phyloP scores from a whole-genome alignment of 2,329 filamentous ascomycete species.

The Ophiocordyceps polyrhachis-furcata region DNA sequence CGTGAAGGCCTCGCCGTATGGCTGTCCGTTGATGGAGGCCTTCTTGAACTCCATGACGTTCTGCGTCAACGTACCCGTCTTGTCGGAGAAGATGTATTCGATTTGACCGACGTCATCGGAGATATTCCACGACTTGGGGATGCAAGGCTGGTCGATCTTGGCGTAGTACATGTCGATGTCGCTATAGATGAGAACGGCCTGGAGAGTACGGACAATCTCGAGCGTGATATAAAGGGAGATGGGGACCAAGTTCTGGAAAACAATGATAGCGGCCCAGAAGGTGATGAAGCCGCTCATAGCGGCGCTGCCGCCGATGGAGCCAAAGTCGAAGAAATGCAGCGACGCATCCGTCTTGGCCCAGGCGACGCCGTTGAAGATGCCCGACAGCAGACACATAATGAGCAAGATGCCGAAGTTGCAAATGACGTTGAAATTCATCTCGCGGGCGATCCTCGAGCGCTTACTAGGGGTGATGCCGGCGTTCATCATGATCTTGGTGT shows the following conservation, averaged over 20 bases:
- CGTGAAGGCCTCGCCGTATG: constrained; percentile 94
- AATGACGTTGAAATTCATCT: constrained; percentile 92
- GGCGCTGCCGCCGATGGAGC: constrained; percentile 58
- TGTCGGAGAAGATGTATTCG: constrained; percentile 98
- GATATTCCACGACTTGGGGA: constrained; percentile 97
- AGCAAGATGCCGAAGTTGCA: constrained; percentile 90
- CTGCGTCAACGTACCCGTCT: constrained; percentile 88
- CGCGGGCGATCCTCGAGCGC: constrained; percentile 73
- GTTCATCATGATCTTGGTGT: constrained; percentile 99
- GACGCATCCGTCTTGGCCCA: constrained; percentile 65
- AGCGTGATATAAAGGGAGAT: constrained; percentile 96
- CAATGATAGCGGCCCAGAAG: constrained; percentile 85
- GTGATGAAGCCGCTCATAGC: constrained; percentile 81
- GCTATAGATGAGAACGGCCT: constrained; percentile 95
- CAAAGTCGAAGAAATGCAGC: constrained; percentile 66
- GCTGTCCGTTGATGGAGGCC: constrained; percentile 84
- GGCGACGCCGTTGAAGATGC: constrained; percentile 64
- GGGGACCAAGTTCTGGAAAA: constrained; percentile 97
- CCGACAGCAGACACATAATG: constrained; percentile 72
- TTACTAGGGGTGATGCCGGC: constrained; percentile 90
- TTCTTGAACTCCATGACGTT: constrained; percentile 99
- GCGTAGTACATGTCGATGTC: constrained; percentile 97
- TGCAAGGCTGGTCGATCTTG: constrained; percentile 79
- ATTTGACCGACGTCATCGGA: constrained; percentile 96
- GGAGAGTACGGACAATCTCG: constrained; percentile 82